Conservation (phyloP, 164 flowering plant species). For the Magnolia sinica region DNA sequence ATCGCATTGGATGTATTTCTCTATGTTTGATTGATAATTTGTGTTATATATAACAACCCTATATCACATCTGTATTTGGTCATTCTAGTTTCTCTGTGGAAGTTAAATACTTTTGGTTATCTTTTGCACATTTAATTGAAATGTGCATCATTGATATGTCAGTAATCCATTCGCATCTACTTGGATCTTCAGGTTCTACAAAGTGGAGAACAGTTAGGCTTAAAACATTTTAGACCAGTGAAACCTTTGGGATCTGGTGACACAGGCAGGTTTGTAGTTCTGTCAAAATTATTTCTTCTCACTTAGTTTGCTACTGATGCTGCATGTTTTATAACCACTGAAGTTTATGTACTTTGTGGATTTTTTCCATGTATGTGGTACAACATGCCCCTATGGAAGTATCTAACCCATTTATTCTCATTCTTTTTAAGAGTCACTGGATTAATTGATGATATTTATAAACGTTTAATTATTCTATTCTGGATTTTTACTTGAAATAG, state of each 20-base stretch:
- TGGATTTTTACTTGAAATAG: too few relatives aligned
- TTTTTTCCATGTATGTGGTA: background rate
- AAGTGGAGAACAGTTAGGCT: conserved; percentile 73
- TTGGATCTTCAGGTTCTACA: conserved; percentile 47
- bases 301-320: background rate
- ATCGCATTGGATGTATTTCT: too few relatives aligned
- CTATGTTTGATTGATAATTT: too few relatives aligned
- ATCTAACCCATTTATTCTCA: background rate
- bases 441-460: background rate
- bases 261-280: conserved; percentile 80
- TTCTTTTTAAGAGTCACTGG: background rate
- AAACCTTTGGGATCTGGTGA: conserved; percentile 95
- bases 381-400: background rate
- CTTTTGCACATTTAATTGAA: background rate
- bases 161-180: background rate
- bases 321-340: background rate
- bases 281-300: background rate
- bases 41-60: too few relatives aligned
- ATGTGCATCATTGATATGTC: background rate
- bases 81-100: background rate
- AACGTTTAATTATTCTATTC: too few relatives aligned
- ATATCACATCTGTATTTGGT: background rate
- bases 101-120: background rate
- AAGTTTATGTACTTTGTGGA: background rate
- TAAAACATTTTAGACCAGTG: conserved; percentile 84